Percentiles rank a stretch among this genome's conserved stretches.
Conservation (phyloP, 1,139 yeast genomes). For the Pichia sp. region DNA sequence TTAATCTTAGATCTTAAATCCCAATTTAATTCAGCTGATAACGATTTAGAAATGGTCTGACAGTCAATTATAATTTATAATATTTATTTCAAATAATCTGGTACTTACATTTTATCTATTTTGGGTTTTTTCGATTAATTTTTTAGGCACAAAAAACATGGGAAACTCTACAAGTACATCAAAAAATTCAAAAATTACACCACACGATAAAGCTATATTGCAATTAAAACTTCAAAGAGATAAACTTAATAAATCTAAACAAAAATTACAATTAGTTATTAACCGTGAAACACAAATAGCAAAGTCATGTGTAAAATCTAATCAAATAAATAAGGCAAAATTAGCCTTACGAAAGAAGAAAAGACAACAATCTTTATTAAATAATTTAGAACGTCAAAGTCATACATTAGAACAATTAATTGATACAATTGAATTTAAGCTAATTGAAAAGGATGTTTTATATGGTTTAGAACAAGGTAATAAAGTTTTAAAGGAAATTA, state of each 20-base stretch:
- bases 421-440: slow-evolving; percentile 77
- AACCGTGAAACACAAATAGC: slow-evolving; percentile 56
- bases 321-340: slow-evolving; percentile 56
- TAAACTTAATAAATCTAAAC: slow-evolving; percentile 69
- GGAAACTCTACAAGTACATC: slow-evolving; percentile 21
- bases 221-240: slow-evolving; percentile 88
- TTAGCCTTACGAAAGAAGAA: slow-evolving; percentile 70
- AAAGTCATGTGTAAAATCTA: slow-evolving; percentile 45
- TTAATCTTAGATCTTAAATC: too few species aligned
- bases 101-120: neutral
- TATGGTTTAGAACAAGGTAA: slow-evolving; percentile 79
- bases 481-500: slow-evolving; percentile 63
- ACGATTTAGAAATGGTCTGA: too few species aligned
- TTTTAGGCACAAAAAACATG: too few species aligned
- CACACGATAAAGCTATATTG: slow-evolving; percentile 78
- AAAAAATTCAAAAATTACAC: slow-evolving; percentile 55
- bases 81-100: too few species aligned
- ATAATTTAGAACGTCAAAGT: slow-evolving; percentile 69
- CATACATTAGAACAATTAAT: slow-evolving; percentile 69
- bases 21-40: too few species aligned
- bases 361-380: slow-evolving; percentile 67
- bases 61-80: too few species aligned
- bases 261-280: slow-evolving; percentile 49
- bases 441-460: slow-evolving; percentile 79
- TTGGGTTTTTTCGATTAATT: neutral